Evolutionary conservation across 1,139 yeast genomes (phyloP), one percentile per base, ranked within the genome.

Genomic region (Ogataea hybrid): DNA sequence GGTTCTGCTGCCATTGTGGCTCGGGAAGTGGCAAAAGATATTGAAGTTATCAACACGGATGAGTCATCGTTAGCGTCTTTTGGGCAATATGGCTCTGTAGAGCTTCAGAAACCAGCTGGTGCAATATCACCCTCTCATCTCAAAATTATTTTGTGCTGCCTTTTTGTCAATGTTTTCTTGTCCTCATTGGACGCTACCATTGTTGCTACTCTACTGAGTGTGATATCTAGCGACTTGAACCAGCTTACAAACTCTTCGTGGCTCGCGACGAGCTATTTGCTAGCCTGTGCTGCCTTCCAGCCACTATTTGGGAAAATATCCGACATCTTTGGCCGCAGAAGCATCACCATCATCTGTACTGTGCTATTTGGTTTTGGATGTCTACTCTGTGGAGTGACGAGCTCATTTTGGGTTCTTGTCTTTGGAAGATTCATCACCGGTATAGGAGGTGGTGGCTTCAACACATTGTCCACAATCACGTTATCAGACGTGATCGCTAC

Each of bases 261-360:
- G 79, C 68, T 76, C 21, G 82, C 79, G 3, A 74, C 81, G 0
- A 69, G 78, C 2, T 78, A 77, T 52, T 58, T 78, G 35, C 59
- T 79, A 9, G 69, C 82, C 4, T 73, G 75, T 50, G 72, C 81
- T 1, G 79, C 81, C 1, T 75, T 77, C 53, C 84, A 79, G 61
- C 95, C 95, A 2, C 62, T 88, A 11, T 87, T 81, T 55, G 95
- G 95, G 12, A 86, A 86, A 55, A 63, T 87, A 22, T 81, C 90
- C 1, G 95, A 87, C 54, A 83, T 86, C 28, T 84, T 81, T 60
- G 95, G 95, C 10, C 73, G 95, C 52, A 82, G 75, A 56, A 52
- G 61, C 6, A 55, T 74, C 36, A 59, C 78, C 32, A 49, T 76
- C 9, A 58, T 72, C 35, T 71, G 78, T 51, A 71, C 72, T 42